Evolutionary conservation across 139 green algal species (phyloP).

Genomic region (Penium margaritaceum): DNA sequence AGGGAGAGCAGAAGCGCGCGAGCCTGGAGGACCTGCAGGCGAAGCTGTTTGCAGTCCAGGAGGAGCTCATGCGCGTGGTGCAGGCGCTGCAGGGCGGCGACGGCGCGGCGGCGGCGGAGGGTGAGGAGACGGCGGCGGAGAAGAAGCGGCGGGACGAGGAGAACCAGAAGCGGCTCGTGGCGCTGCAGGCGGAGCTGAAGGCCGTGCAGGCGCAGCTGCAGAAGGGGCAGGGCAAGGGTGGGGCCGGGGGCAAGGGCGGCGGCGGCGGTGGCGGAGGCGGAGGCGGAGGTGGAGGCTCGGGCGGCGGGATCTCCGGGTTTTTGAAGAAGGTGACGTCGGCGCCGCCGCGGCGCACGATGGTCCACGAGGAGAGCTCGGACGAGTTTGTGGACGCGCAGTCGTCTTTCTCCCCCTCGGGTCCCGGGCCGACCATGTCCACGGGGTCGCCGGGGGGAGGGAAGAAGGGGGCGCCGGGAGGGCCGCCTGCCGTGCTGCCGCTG

Average conservation of each 20-base stretch:
- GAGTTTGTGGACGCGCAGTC: too few relatives aligned
- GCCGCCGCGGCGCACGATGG: neutral
- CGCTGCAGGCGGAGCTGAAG: constrained; percentile 23
- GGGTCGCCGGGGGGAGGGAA: neutral
- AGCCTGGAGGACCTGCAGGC: neutral
- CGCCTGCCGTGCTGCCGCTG: neutral
- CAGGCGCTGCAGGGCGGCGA: constrained; percentile 9
- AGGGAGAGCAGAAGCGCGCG: neutral
- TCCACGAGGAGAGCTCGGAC: neutral
- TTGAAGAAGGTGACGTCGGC: neutral
- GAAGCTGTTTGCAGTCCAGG: constrained; percentile 11
- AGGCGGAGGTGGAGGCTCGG: neutral
- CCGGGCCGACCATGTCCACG: neutral
- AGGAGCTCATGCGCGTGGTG: constrained; percentile 12
- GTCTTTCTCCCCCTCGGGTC: too few relatives aligned
- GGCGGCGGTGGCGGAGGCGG: neutral
- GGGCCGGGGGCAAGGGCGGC: neutral
- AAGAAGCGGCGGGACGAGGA: neutral
- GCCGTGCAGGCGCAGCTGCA: constrained; percentile 28
- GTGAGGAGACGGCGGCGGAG: neutral
- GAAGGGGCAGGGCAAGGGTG: constrained; percentile 2
- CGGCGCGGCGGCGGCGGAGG: neutral
- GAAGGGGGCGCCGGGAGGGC: neutral
- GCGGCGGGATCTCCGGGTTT: neutral
- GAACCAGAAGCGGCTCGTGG: neutral